Evolutionary conservation across 805 yeast species (phyloP), one percentile per base, ranked within the genome.

Genomic region (Myxozyma mucilagina): DNA sequence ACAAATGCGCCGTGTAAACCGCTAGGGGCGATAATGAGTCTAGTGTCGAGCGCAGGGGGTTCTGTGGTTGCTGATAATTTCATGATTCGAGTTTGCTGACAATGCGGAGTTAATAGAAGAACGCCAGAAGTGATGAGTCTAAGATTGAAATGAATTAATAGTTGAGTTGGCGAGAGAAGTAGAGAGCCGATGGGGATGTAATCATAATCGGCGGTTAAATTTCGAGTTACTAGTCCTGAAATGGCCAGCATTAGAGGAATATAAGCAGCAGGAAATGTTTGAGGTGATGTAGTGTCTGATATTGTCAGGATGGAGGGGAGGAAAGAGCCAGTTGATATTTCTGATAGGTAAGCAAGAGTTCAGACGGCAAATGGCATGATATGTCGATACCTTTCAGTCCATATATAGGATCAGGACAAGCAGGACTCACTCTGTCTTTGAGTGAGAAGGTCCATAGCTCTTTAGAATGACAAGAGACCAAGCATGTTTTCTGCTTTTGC

Each of bases 381-480:
- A 39, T 47, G 11, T 18, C 38, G 43, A 34, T 18, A 64, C 68
- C 68, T 53, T 61, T 57, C 29, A 65, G 52, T 4, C 59, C 67
- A 50, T 60, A 61, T n/a, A 31, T 34, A 10, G 62, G 35, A 43
- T 61, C 60, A 16, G 68, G 68, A 8, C 38, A 53, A 0, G 59
- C 51, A 24, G 68, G 63, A 42, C 24, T 44, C 32, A 32, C 53
- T 7, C 31, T 18, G 16, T 64, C 66, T 13, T 29, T 41, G 18
- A 63, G 44, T 4, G 68, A 65, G 29, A 65, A 65, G 2, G 67
- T 58, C 68, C 68, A 65, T 14, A 65, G 43, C 53, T 63, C 67
- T 39, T 65, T 64, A 18, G 55, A 49, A 29, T 57, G 57, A 44
- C 61, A 47, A 9, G 65, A 56, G 1, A 59, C 67, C 35, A 63